phyloP scores from a whole-genome alignment of 2,329 filamentous ascomycete species.

The Tolypocladium pustulatum region DNA sequence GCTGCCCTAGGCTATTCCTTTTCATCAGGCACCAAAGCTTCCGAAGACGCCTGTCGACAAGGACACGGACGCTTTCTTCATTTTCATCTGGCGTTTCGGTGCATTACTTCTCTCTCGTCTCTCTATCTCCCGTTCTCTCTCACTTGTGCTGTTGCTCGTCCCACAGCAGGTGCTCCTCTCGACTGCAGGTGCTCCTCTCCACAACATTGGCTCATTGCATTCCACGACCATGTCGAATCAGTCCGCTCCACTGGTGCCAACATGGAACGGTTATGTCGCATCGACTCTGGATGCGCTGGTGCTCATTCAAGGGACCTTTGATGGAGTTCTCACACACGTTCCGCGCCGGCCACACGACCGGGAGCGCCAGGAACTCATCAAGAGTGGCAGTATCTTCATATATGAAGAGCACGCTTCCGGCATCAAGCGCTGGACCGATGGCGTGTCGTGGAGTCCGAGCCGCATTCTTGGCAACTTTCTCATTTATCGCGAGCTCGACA shows the following conservation, averaged over 20 bases:
- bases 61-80: too few species aligned
- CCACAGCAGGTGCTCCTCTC: too few species aligned
- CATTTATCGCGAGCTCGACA: conserved; percentile 72
- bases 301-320: conserved; percentile 69
- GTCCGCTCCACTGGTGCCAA: conserved; percentile 41
- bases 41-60: too few species aligned
- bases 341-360: conserved; percentile 78
- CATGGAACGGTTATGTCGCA: conserved; percentile 56
- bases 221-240: conserved; percentile 14
- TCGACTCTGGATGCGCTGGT: conserved; percentile 67
- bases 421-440: conserved; percentile 92
- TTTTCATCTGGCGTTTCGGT: too few species aligned
- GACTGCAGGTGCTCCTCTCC: too few species aligned
- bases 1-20: too few species aligned
- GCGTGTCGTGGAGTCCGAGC: conserved; percentile 82
- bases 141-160: too few species aligned
- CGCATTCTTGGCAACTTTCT: conserved; percentile 78
- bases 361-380: conserved; percentile 66
- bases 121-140: too few species aligned
- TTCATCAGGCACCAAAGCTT: too few species aligned
- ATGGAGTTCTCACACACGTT: conserved; percentile 61
- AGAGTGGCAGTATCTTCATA: conserved; percentile 78
- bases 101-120: too few species aligned
- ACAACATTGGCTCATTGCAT: not conserved
- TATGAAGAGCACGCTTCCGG: conserved; percentile 86